Evolutionary conservation across 257 asterid species (phyloP).

Genomic region (Solanum tarapatanum): DNA sequence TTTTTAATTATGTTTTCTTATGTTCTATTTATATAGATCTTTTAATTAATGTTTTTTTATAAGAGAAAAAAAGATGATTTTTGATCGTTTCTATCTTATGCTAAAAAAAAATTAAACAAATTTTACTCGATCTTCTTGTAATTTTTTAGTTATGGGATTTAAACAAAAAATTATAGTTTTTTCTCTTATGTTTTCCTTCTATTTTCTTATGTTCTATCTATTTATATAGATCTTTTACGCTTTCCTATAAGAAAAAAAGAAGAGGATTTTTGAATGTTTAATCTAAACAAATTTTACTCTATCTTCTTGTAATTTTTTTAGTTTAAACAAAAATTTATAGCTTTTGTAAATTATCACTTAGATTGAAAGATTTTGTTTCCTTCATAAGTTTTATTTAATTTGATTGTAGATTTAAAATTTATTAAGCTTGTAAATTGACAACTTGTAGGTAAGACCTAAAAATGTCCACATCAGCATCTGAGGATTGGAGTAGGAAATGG

Average conservation of each 20-base stretch:
- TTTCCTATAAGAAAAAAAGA: neutral
- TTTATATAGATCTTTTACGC: neutral
- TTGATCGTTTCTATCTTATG: neutral
- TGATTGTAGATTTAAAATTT: neutral
- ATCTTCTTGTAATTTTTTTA: neutral
- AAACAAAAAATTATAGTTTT: no score
- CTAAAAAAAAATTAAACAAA: no score
- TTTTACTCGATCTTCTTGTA: no score
- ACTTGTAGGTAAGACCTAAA: neutral
- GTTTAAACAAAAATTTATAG: neutral
- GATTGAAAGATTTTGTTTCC: neutral
- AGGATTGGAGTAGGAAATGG: neutral
- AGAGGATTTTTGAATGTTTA: neutral
- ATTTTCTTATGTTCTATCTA: neutral
- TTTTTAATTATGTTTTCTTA: neutral
- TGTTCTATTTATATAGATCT: neutral
- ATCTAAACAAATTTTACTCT: neutral
- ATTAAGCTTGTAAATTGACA: neutral
- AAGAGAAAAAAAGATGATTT: neutral
- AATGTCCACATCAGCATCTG: slow-evolving; percentile 7
- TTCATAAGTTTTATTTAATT: neutral
- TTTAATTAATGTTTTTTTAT: neutral
- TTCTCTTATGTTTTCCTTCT: neutral
- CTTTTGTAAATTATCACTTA: neutral
- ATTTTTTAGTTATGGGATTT: no score